Conservation (phyloP, 140 eudicot genomes). For the Flaveria floridana region DNA sequence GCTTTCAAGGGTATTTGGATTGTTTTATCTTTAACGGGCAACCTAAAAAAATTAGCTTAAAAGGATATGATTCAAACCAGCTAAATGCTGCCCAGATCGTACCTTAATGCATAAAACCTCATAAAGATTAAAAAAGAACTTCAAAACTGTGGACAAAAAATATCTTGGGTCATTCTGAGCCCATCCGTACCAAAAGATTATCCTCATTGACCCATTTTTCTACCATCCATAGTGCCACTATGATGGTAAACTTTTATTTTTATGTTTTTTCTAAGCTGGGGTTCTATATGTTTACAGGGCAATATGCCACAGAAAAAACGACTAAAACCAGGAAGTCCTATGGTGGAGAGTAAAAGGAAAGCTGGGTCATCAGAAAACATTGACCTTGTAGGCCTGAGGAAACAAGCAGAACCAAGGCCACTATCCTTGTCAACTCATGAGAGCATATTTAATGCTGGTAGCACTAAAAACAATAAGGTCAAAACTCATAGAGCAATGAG, state of each 20-base stretch:
- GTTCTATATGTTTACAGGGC: slow-evolving; percentile 45
- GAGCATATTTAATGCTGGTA: slow-evolving; percentile 51
- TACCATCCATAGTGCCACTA: slow-evolving; percentile 1
- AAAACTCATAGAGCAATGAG: slow-evolving; percentile 48
- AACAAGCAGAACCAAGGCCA: slow-evolving; percentile 40
- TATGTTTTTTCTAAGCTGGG: background rate
- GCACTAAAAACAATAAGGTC: slow-evolving; percentile 37
- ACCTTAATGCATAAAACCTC: background rate
- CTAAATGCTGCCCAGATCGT: background rate
- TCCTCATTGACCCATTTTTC: slow-evolving; percentile 8
- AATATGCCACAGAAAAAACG: slow-evolving; percentile 67
- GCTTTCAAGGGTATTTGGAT: background rate
- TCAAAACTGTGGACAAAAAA: background rate
- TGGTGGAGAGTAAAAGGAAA: slow-evolving; percentile 38
- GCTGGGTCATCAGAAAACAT: slow-evolving; percentile 33
- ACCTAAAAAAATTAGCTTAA: background rate
- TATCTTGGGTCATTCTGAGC: background rate
- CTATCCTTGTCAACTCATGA: slow-evolving; percentile 53
- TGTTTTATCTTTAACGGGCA: background rate
- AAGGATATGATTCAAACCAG: background rate
- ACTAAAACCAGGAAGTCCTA: slow-evolving; percentile 41
- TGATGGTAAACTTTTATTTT: background rate
- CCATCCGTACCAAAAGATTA: background rate
- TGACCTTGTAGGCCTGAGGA: slow-evolving; percentile 34
- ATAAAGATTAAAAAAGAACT: background rate